Percentiles rank a stretch among this genome's conserved stretches.
phyloP scores from a whole-genome alignment of 1,284 basidiomycete species.

The Rhodotorula sp. region DNA sequence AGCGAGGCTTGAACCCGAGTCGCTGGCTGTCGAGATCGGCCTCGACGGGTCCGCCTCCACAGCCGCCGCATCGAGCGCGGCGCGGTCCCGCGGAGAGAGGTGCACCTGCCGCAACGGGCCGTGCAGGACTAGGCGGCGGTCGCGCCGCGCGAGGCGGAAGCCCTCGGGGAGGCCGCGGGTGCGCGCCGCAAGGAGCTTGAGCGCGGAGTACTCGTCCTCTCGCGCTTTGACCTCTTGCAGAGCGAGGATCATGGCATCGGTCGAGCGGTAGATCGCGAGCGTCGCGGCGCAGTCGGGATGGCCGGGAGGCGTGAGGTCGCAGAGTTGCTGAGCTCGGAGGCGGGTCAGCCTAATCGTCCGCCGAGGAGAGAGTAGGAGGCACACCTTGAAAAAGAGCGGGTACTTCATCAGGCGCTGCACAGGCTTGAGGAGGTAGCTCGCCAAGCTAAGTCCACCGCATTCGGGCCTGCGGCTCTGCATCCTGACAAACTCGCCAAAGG shows the following conservation, averaged over 20 bases:
- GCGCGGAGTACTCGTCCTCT: conserved; percentile 75
- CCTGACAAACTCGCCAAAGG: conserved; percentile 80
- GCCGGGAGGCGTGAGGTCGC: conserved; percentile 65
- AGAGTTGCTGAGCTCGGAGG: conserved; percentile 58
- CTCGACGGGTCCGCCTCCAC: not conserved
- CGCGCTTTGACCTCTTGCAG: conserved; percentile 78
- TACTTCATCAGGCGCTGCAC: conserved; percentile 72
- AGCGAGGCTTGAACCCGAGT: conserved; percentile 31
- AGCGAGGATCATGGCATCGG: conserved; percentile 68
- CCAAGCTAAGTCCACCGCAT: conserved; percentile 64
- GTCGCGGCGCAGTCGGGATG: conserved; percentile 71
- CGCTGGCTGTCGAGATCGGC: conserved; percentile 13
- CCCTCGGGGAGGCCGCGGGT: conserved; percentile 64
- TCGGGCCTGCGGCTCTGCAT: conserved; percentile 65
- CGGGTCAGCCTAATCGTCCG: not conserved
- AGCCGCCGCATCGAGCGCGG: conserved; percentile 16
- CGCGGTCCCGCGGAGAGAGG: conserved; percentile 46
- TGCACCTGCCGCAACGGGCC: conserved; percentile 59
- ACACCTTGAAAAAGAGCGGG: conserved; percentile 70
- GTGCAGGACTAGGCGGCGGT: conserved; percentile 69
- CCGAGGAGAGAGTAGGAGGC: conserved; percentile 41
- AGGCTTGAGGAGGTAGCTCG: conserved; percentile 71
- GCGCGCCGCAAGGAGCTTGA: conserved; percentile 63
- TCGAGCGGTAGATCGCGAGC: conserved; percentile 66
- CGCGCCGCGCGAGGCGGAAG: conserved; percentile 64